A percentile compares a stretch with the other conserved stretches of the same genome.
Conservation (phyloP, 306 rosid genomes). For the Castanospermum australe region DNA sequence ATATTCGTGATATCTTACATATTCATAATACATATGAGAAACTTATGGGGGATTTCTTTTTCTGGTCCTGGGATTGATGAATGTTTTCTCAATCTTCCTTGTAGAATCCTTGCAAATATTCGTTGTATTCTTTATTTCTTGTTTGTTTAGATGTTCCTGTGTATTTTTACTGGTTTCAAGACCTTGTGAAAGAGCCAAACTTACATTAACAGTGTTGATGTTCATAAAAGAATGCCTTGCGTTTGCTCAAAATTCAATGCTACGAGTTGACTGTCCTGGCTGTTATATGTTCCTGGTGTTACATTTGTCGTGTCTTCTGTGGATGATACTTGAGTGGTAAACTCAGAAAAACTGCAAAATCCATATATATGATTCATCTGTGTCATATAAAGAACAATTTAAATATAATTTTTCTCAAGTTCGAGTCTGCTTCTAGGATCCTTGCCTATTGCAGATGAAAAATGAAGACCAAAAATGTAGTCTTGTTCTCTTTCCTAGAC, state of each 20-base stretch:
- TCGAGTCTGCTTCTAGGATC: background rate
- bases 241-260: constrained; percentile 4
- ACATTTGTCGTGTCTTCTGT: background rate
- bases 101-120: constrained; percentile 44
- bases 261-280: background rate
- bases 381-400: background rate
- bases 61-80: constrained; percentile 23
- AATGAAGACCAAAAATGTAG: too few species aligned
- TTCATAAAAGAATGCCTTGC: constrained; percentile 14
- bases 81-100: constrained; percentile 26
- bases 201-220: constrained; percentile 18
- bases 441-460: too few species aligned
- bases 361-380: background rate
- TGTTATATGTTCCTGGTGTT: background rate
- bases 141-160: constrained; percentile 22
- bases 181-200: constrained; percentile 16
- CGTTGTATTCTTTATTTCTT: constrained; percentile 53
- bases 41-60: constrained; percentile 32
- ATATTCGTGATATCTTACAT: constrained; percentile 35
- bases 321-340: background rate
- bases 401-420: background rate
- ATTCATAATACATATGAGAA: constrained; percentile 41
- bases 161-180: constrained; percentile 20
- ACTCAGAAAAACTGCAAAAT: background rate
- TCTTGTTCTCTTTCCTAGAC: too few species aligned